A percentile compares a stretch with the other conserved stretches of the same genome.
phyloP scores from a whole-genome alignment of 306 rosid species.

The Lathyrus sativus region DNA sequence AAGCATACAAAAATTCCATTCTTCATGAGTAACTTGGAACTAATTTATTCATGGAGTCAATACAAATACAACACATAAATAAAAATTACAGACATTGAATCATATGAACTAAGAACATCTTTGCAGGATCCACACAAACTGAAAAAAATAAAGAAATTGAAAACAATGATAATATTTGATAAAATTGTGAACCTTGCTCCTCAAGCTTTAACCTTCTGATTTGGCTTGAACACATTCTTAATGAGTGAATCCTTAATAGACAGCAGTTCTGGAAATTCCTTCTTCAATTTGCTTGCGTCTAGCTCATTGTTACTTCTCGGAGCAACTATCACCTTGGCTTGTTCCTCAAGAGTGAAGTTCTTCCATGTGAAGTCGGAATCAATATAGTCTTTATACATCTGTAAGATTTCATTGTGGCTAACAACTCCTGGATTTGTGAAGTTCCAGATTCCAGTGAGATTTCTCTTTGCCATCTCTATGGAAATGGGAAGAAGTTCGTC shows the following conservation, averaged over 20 bases:
- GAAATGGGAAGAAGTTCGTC: constrained; percentile 92
- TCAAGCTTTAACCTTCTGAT: constrained; percentile 62
- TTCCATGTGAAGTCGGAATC: constrained; percentile 79
- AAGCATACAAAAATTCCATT: not conserved
- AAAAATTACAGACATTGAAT: constrained; percentile 37
- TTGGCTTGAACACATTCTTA: constrained; percentile 76
- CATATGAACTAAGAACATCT: constrained; percentile 13
- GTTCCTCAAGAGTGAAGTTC: constrained; percentile 83
- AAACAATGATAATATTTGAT: constrained; percentile 26
- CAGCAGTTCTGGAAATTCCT: constrained; percentile 74
- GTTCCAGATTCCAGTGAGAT: constrained; percentile 82
- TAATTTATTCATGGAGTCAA: constrained; percentile 44
- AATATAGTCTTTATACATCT: constrained; percentile 67
- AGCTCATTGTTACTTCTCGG: constrained; percentile 90
- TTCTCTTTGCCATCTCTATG: constrained; percentile 86
- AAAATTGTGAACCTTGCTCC: constrained; percentile 22
- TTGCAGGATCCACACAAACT: constrained; percentile 41
- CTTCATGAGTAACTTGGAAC: constrained; percentile 36
- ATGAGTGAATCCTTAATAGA: constrained; percentile 83
- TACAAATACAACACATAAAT: constrained; percentile 43
- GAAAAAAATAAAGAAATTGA: constrained; percentile 38
- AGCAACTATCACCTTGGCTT: constrained; percentile 85
- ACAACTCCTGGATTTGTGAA: constrained; percentile 95
- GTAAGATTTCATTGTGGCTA: constrained; percentile 83
- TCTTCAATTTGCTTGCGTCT: constrained; percentile 61